Conservation (phyloP, 108 stramenopile species). For the Nitzschia inconspicua region DNA sequence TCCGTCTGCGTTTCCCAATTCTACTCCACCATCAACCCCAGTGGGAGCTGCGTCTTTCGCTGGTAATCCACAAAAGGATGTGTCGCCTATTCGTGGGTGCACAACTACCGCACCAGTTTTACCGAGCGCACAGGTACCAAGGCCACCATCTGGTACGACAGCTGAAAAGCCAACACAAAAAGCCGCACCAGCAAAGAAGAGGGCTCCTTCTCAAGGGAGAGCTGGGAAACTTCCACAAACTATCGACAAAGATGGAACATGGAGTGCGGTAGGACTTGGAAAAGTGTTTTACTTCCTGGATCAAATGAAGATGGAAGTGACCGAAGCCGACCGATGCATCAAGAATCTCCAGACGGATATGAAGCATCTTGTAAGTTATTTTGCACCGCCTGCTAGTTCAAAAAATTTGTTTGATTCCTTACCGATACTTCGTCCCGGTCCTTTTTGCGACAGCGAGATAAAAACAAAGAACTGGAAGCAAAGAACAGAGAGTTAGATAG, state of each 20-base stretch:
- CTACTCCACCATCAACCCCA: constrained; percentile 4
- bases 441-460: constrained; percentile 45
- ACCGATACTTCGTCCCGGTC: neutral
- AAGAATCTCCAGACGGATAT: constrained; percentile 57
- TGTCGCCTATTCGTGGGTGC: constrained; percentile 1
- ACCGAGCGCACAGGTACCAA: constrained; percentile 5
- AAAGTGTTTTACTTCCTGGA: constrained; percentile 76
- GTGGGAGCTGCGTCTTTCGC: neutral
- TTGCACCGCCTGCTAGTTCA: neutral
- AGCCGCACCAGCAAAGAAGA: constrained; percentile 12
- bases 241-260: constrained; percentile 14
- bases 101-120: neutral
- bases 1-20: neutral
- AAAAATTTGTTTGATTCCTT: neutral
- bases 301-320: constrained; percentile 70
- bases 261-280: constrained; percentile 49
- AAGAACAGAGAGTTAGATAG: constrained; percentile 60
- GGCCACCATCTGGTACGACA: constrained; percentile 4
- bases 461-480: constrained; percentile 79
- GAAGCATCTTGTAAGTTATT: constrained; percentile 55
- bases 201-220: constrained; percentile 2
- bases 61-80: neutral
- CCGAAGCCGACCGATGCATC: constrained; percentile 64
- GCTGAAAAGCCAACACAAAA: constrained; percentile 2
- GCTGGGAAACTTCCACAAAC: constrained; percentile 14